Base-by-base conservation (phyloP, 2,329 filamentous ascomycete genomes). In the Aspergillus udagawae region DNA sequence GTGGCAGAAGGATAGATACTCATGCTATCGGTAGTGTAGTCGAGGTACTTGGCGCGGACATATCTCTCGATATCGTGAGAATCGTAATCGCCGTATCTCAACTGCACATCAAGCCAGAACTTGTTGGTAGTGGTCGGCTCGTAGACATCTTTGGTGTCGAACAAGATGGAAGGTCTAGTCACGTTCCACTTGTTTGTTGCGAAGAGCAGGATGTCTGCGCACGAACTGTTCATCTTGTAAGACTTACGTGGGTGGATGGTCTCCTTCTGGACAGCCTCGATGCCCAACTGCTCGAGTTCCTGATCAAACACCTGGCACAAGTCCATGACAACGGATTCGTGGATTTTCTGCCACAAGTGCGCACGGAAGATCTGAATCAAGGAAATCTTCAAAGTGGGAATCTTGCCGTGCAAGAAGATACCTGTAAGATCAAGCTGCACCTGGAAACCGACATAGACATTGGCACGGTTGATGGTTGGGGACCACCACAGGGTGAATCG, bases 181-280 rank as follows among this genome's bases (percentile, higher is more conserved):
- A 99, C 92, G 62, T 96, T 97, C 95, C 95, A 99, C 75, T 97
- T 99, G 79, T 97, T 94, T 63, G 90, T 96, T 41, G 94, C 93
- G 70, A 99, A 99, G 9, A 99, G 84, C 54, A 97, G 82, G 62
- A 99, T 97, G 74, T 99, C 94, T 4, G 95, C 94, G 69, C 94
- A 97, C 57, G 93, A 97, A 69, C 92, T 97, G 82, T 99, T 99
- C 94, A 99, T 99, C 85, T 99, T 99, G 85, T 99, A 99, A 4
- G 92, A 97, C 78, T 99, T 99, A 85, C 94, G 86, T 53, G 94
- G 94, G 80, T 99, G 94, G 58, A 99, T 99, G 0, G 94, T 97
- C 79, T 99, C 94, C 77, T 99, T 99, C 73, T 99, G 94, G 4
- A 97, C 94, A 2, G 92, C 95, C 76, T 99, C 94, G 57, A 99